Base-by-base conservation (phyloP, 345 rosid genomes). In the Balakata baccata region DNA sequence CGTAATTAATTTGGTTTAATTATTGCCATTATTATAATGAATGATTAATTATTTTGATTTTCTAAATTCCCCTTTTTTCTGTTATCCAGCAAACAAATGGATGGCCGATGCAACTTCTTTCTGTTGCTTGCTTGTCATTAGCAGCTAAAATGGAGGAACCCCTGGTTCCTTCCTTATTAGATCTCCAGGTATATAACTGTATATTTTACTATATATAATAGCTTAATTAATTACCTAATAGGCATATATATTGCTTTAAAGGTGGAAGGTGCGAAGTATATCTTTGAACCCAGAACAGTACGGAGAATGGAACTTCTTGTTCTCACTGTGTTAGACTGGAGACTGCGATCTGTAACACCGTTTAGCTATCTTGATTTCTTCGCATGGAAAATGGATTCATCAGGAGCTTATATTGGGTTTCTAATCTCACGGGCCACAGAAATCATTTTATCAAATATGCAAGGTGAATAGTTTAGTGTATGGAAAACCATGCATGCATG, bases 121-220 rank as follows among this genome's bases (percentile, higher is more conserved):
- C 97, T 14, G 87, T 87, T 54, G 94, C 98, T 69, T 95, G 99
- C 87, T 77, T 95, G 88, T 95, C 99, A 17, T 71, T 95, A 78
- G 99, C 99, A 25, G 99, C 98, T 0, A 95, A 95, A 81, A 89
- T 95, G 98, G 99, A 95, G 97, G 99, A 92, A 82, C 85, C 90
- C 69, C 85, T 89, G 71, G 99, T 87, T 89, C 99, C 98, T 76
- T 76, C 81, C 72, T 89, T 92, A 20, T 57, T 91, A 71, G 94
- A 90, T 86, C 87, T 95, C n/a, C 99, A 95, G 93, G 98, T 94
- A 66, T 25, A n/a, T 46, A 54, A 29, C 34, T 29, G 34, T 29
- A 29, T 29, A 29, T 29, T 29, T 29, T 29, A 29, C 34, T 1
- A 29, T 29, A 2, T 29, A 70, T 5, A 7, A 14, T 3, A 34